phyloP scores from a whole-genome alignment of 805 yeast species.

The Myxozyma sirexii region DNA sequence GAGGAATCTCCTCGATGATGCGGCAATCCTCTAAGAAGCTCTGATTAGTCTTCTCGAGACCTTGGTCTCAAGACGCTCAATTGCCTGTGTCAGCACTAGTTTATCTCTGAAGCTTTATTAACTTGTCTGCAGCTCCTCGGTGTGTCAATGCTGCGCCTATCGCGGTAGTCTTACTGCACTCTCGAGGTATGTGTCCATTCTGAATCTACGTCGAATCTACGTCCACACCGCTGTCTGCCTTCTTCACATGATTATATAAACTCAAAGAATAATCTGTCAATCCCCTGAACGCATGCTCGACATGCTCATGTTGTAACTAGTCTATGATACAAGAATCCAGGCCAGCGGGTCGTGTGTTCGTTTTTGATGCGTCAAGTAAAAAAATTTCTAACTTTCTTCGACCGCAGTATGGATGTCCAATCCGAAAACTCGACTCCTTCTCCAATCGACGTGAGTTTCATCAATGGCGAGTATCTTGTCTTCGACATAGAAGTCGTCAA shows the following conservation, averaged over 20 bases:
- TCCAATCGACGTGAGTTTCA: slow-evolving; percentile 14
- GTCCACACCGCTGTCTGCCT: neutral
- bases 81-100: too few relatives aligned
- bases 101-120: too few relatives aligned
- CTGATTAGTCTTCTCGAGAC: slow-evolving; percentile 17
- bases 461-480: slow-evolving; percentile 33
- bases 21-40: slow-evolving; percentile 38
- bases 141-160: neutral
- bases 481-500: slow-evolving; percentile 47
- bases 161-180: neutral
- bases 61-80: neutral
- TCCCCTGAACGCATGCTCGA: slow-evolving; percentile 35
- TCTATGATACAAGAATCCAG: neutral
- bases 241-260: slow-evolving; percentile 32
- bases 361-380: neutral
- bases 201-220: neutral
- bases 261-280: slow-evolving; percentile 36
- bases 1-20: slow-evolving; percentile 10
- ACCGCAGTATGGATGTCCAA: neutral
- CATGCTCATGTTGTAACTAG: slow-evolving; percentile 23
- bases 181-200: slow-evolving; percentile 1
- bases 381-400: neutral
- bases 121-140: neutral
- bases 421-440: neutral
- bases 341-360: neutral